phyloP scores from a whole-genome alignment of 371 early-diverging fungal species.

The Mucor circinelloides region DNA sequence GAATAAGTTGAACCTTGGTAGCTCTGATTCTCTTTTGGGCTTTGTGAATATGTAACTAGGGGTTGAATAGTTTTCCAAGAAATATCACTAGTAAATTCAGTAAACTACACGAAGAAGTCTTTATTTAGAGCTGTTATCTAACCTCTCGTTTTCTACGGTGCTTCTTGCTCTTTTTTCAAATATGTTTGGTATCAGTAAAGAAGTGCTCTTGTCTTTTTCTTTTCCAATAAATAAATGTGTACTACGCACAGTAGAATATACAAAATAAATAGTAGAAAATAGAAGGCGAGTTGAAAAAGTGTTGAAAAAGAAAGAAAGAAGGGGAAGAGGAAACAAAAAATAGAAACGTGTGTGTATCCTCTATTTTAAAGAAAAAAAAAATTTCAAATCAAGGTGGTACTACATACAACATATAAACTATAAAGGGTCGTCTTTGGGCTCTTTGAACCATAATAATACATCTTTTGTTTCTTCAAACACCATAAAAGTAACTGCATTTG shows the following conservation, averaged over 20 bases:
- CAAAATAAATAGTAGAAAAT: not conserved
- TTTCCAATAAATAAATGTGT: not conserved
- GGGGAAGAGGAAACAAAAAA: slow-evolving; percentile 7
- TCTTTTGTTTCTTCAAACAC: slow-evolving; percentile 69
- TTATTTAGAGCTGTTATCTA: not conserved
- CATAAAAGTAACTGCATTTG: slow-evolving; percentile 86
- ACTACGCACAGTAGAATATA: not conserved
- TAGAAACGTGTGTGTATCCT: slow-evolving; percentile 16
- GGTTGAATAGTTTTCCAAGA: not conserved
- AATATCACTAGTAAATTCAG: not conserved
- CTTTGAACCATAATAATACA: slow-evolving; percentile 35
- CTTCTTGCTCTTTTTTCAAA: not conserved
- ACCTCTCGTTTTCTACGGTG: not conserved
- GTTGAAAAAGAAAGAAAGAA: not conserved
- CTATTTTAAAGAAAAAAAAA: slow-evolving; percentile 1
- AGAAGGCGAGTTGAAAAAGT: not conserved
- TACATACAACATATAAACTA: not conserved
- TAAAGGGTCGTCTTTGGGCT: slow-evolving; percentile 6
- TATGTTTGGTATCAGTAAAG: not conserved
- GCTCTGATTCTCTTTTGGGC: not conserved
- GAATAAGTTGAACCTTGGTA: not conserved
- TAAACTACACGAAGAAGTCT: not conserved
- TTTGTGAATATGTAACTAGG: not conserved
- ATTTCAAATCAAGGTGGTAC: slow-evolving; percentile 17
- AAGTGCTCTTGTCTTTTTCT: not conserved